phyloP scores from a whole-genome alignment of 331 rosid genomes.

The Quercus lobata region DNA sequence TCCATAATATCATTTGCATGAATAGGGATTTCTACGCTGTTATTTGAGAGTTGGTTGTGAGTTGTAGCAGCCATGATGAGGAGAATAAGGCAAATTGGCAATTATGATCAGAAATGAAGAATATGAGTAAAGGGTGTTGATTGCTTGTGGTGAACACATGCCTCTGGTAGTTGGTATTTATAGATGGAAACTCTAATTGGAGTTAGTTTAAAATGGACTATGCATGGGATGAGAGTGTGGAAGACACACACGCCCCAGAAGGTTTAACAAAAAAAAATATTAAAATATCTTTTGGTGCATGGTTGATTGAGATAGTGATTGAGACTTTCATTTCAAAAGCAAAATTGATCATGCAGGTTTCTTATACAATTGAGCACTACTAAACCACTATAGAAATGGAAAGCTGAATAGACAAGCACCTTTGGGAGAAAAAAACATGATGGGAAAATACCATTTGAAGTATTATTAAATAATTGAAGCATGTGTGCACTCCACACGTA shows the following conservation, averaged over 20 bases:
- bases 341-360: neutral
- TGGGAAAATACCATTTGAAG: neutral
- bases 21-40: neutral
- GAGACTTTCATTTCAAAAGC: neutral
- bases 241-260: neutral
- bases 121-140: neutral
- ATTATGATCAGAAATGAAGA: neutral
- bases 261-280: neutral
- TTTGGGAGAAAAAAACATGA: neutral
- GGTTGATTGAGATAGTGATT: neutral
- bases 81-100: neutral
- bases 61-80: neutral
- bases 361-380: neutral
- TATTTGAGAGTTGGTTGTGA: neutral
- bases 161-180: neutral
- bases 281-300: neutral
- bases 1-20: neutral
- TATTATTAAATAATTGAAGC: neutral
- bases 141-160: neutral
- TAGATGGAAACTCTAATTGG: neutral
- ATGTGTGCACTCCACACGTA: neutral
- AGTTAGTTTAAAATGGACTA: neutral
- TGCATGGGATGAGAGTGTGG: neutral
- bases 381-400: neutral
- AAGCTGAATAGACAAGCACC: neutral